Evolutionary conservation across 305 asterid genomes (phyloP), one percentile per base, ranked within the genome.

Genomic region (Plantago rigida): DNA sequence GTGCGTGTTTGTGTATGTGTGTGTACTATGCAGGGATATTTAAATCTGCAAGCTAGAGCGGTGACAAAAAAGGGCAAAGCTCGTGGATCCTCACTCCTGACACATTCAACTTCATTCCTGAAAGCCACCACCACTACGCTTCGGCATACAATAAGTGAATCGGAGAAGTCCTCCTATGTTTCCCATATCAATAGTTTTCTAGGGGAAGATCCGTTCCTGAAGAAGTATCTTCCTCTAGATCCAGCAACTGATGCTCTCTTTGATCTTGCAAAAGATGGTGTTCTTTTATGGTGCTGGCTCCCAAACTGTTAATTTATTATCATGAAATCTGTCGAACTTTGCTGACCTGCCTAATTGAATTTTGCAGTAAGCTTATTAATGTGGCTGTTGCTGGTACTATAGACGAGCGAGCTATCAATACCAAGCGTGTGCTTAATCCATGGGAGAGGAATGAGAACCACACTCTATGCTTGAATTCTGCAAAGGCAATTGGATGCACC

Each of bases 371-470:
- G 72, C 95, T 91, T 65, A 91, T 91, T 60, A 91, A 91, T 84
- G 88, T 91, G 53, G 98, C 95, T 50, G 96, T 88, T 60, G 81
- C 96, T 50, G 87, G 87, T 62, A 88, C 96, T 0, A 88, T 88
- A 63, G 96, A 88, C 17, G 96, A 88, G 77, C 83, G 96, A 36
- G 96, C 95, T 64, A 88, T 91, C 65, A 91, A 91, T 76, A 86
- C 95, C 34, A 91, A 91, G 78, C 47, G 72, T 48, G 78, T 74
- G 56, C 69, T 91, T 42, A 87, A 88, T 74, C 95, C 93, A 0
- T 88, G 98, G 98, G 96, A 91, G 68, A 81, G 87, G 65, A 87
- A 87, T 55, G 96, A 91, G 68, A 90, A 87, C 61, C 97, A 90
- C 71, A 91, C 92, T 12, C 80, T 87, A 47, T 87, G 96, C 75